A percentile compares a stretch with the other conserved stretches of the same genome.
phyloP scores from a whole-genome alignment of 345 rosid species.

The Eucalyptus camaldulensis region DNA sequence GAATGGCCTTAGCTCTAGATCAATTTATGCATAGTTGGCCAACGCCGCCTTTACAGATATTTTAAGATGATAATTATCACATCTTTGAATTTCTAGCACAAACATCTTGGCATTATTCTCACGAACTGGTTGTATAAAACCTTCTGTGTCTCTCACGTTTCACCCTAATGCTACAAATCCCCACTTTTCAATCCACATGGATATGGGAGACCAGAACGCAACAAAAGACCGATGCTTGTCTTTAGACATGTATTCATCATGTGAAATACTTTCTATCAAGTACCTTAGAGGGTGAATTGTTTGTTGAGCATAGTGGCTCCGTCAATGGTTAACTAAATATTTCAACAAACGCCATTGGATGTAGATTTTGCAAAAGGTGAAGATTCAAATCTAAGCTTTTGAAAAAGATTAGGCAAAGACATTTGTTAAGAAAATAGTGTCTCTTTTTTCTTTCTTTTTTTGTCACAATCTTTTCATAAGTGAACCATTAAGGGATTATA shows the following conservation, averaged over 20 bases:
- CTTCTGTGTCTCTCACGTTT: neutral
- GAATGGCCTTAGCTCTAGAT: neutral
- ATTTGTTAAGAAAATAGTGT: neutral
- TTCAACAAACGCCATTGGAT: neutral
- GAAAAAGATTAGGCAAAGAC: neutral
- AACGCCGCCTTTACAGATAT: neutral
- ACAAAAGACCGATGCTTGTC: neutral
- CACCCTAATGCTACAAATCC: neutral
- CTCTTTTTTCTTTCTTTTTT: neutral
- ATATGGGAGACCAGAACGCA: neutral
- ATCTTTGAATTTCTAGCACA: neutral
- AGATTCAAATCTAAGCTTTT: neutral
- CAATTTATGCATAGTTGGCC: neutral
- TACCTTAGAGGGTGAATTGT: neutral
- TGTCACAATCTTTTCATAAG: neutral
- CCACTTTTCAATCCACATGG: neutral
- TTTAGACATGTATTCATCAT: neutral
- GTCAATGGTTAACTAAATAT: neutral
- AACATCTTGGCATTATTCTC: neutral
- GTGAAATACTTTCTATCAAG: neutral
- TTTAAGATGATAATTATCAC: neutral
- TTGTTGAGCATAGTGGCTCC: neutral
- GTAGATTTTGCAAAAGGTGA: neutral
- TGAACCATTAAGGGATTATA: neutral
- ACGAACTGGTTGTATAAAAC: rapidly evolving